A percentile compares a stretch with the other conserved stretches of the same genome.
These are phyloP conservation scores for Lactarius vividus DNA, from an alignment of 768 basidiomycete genomes.

Conservation along the genomic window DNA sequence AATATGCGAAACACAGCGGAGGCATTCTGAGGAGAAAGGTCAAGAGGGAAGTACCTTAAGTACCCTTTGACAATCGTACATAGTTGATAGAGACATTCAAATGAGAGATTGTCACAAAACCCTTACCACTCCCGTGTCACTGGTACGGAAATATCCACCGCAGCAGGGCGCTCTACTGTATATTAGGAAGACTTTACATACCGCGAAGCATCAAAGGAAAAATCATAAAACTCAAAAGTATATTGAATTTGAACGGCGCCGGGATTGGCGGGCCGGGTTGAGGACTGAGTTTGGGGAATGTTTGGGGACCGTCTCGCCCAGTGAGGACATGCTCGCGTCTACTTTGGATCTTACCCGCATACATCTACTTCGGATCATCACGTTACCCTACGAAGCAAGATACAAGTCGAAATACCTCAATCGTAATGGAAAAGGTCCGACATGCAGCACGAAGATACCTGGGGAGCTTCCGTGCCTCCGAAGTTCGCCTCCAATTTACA, in stretches of 20 bases:
- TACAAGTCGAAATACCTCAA: not conserved
- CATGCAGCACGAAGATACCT: not conserved
- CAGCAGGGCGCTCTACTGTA: not conserved
- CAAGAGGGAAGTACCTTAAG: too few species aligned
- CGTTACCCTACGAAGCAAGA: not conserved
- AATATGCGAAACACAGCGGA: slow-evolving; percentile 53
- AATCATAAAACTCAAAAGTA: not conserved
- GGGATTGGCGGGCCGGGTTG: not conserved
- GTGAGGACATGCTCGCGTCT: not conserved
- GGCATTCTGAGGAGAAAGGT: slow-evolving; percentile 1
- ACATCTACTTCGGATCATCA: not conserved
- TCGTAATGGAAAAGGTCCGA: not conserved
- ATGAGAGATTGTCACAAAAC: not conserved
- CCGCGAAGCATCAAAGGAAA: not conserved
- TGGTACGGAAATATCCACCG: not conserved
- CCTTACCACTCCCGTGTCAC: not conserved
- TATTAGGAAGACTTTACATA: not conserved
- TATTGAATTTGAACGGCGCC: not conserved
- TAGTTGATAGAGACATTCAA: not conserved
- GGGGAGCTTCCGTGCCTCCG: not conserved
- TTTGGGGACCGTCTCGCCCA: too few species aligned
- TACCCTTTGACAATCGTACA: not conserved
- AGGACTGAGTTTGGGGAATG: not conserved
- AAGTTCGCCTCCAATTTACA: not conserved
- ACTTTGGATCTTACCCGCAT: not conserved